These are phyloP conservation scores for Penicillium sp. DNA, from an alignment of 2,329 filamentous ascomycete genomes.

Conservation along the genomic window DNA sequence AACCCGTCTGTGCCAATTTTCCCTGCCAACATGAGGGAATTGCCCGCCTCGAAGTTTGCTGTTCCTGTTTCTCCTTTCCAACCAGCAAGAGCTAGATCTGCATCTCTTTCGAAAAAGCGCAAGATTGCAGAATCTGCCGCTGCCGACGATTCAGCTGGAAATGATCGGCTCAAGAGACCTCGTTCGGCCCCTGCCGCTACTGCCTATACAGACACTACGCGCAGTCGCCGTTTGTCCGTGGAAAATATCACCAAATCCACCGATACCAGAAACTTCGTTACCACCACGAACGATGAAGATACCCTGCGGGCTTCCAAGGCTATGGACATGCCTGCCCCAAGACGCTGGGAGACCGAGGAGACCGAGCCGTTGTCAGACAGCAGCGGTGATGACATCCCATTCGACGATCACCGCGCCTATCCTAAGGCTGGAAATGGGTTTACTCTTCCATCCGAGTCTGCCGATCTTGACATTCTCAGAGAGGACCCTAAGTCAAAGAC, in stretches of 20 bases:
- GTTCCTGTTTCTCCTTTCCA: background rate
- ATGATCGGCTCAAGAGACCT: background rate
- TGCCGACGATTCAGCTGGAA: constrained; percentile 1
- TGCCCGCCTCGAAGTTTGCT: constrained; percentile 23
- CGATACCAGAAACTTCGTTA: background rate
- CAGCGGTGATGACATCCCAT: constrained; percentile 37
- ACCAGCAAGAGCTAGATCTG: background rate
- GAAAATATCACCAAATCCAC: background rate
- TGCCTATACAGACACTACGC: too few species aligned
- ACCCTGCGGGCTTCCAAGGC: background rate
- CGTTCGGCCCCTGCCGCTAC: background rate
- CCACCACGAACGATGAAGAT: background rate
- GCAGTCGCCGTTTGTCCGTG: background rate
- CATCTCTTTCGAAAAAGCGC: constrained; percentile 3
- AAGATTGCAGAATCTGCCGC: constrained; percentile 9
- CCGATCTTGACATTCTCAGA: constrained; percentile 58
- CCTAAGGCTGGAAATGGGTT: constrained; percentile 60
- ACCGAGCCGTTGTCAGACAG: constrained; percentile 26
- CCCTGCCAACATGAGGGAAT: constrained; percentile 35
- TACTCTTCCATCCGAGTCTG: constrained; percentile 51
- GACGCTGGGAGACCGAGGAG: constrained; percentile 29
- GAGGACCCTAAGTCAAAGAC: constrained; percentile 54
- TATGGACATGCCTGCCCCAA: background rate
- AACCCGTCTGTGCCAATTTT: constrained; percentile 65
- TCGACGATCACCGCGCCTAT: constrained; percentile 57